Base-by-base conservation (phyloP, 1,139 yeast species). In the Starmera stellimalicola region DNA sequence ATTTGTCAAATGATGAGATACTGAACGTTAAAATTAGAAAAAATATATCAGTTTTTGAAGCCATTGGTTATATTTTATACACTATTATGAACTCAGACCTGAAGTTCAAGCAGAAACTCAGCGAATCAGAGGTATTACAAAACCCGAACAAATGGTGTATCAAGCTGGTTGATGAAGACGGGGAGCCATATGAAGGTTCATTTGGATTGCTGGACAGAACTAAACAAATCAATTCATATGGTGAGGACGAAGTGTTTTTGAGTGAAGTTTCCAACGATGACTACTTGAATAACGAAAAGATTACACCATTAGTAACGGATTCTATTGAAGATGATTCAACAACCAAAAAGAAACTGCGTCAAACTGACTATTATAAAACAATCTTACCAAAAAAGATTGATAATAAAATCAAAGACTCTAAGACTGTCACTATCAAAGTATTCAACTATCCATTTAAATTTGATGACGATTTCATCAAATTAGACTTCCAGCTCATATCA, bases 101-200 rank as follows among this genome's bases (percentile, higher is more conserved):
- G 2, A 38, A 37, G 3, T 9, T 44, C 3, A 22, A 7, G 7
- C 12, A 6, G 6, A 8, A 2, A n/a, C 11, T n/a, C 11, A 8
- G 12, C 8, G 11, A 5, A 5, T 5, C 25, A n/a, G 12, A 22
- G 11, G 11, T 19, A 8, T 42, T 42, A 38, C 44, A 40, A 33
- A 68, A 77, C 42, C 82, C 85, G 0, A 78, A 79, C 47, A 60
- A 60, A 33, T 81, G 85, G 78, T 62, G 77, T 34, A 47, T 80
- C n/a, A 80, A 76, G 38, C 57, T 80, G 29, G 81, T 77, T 1
- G 93, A 81, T 50, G 91, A 80, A 39, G 88, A 79, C 50, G 91
- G 91, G 7, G 87, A 80, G 37, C 71, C 76, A n/a, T 79, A 77
- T 45, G 83, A 79, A 20, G 76, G 70, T 31, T 72, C 79, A 18